Conservation (phyloP, 2,329 filamentous ascomycete genomes). For the Leptographium radiaticola region DNA sequence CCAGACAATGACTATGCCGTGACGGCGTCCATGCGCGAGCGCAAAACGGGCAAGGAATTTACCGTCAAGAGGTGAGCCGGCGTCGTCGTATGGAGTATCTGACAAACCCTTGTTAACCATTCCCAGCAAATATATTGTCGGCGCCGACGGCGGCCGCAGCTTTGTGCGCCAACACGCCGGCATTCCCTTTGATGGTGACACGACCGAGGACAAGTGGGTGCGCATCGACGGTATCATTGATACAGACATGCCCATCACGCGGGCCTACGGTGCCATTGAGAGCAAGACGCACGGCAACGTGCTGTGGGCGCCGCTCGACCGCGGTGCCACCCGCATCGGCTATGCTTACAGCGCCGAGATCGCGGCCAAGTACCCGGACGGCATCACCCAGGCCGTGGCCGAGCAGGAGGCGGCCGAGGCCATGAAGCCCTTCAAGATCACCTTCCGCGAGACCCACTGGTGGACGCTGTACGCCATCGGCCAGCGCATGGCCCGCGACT, state of each 20-base stretch:
- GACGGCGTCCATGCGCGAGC: conserved; percentile 68
- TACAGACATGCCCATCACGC: conserved; percentile 33
- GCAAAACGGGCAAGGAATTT: conserved; percentile 58
- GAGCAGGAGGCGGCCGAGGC: conserved; percentile 33
- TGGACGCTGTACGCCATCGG: conserved; percentile 39
- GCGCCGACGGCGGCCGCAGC: conserved; percentile 36
- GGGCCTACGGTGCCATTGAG: conserved; percentile 32
- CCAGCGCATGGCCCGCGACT: conserved; percentile 44
- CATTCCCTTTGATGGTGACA: conserved; percentile 35
- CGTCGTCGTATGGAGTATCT: too few species aligned
- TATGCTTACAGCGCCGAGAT: conserved; percentile 33
- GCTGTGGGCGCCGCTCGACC: conserved; percentile 39
- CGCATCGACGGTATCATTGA: conserved; percentile 36
- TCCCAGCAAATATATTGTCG: conserved; percentile 31
- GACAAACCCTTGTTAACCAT: background rate
- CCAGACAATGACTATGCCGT: conserved; percentile 89
- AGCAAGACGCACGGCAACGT: conserved; percentile 39
- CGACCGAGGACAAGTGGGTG: conserved; percentile 38
- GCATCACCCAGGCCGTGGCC: conserved; percentile 34
- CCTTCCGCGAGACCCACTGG: conserved; percentile 34
- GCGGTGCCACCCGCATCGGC: conserved; percentile 38
- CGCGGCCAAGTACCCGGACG: conserved; percentile 20
- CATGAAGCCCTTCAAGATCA: conserved; percentile 26
- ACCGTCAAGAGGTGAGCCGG: conserved; percentile 44
- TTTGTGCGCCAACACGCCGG: conserved; percentile 31